Conservation (phyloP, 2,329 filamentous ascomycete genomes). For the Samsoniella hepiali region DNA sequence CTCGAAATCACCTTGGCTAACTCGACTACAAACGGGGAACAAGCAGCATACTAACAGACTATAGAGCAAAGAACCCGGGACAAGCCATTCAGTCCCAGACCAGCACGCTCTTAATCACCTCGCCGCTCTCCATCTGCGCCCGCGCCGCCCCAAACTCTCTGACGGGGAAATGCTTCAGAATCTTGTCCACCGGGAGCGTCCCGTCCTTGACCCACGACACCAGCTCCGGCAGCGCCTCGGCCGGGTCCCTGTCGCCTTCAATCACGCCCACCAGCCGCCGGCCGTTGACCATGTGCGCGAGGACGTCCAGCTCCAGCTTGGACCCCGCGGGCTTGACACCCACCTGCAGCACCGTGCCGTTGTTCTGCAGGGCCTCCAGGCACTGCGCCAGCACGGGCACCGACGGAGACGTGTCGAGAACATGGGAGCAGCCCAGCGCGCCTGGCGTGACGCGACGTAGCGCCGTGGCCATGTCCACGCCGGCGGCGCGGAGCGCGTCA, state of each 20-base stretch:
- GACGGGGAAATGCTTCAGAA: conserved; percentile 4
- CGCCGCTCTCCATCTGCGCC: conserved; percentile 10
- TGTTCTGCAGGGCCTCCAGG: not conserved
- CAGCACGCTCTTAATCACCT: conserved; percentile 12
- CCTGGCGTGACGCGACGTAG: not conserved
- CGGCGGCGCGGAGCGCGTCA: not conserved
- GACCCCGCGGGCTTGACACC: conserved; percentile 10
- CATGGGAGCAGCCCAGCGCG: conserved; percentile 5
- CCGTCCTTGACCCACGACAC: conserved; percentile 12
- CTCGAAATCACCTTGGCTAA: too few species aligned
- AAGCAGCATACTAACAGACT: too few species aligned
- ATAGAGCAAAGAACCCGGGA: too few species aligned
- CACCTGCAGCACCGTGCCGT: conserved; percentile 10
- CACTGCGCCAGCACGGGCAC: not conserved
- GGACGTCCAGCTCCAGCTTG: not conserved
- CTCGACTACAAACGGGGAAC: too few species aligned
- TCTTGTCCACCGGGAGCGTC: conserved; percentile 3
- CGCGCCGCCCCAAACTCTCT: conserved; percentile 2
- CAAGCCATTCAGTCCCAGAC: not conserved
- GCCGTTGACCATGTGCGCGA: conserved; percentile 10
- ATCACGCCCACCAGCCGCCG: conserved; percentile 10
- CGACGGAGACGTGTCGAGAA: conserved; percentile 10
- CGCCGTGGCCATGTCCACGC: not conserved
- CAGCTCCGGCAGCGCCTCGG: conserved; percentile 6
- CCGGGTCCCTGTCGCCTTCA: conserved; percentile 5